phyloP scores from a whole-genome alignment of 208 protist genomes.

The Wallacemonas sp. region DNA sequence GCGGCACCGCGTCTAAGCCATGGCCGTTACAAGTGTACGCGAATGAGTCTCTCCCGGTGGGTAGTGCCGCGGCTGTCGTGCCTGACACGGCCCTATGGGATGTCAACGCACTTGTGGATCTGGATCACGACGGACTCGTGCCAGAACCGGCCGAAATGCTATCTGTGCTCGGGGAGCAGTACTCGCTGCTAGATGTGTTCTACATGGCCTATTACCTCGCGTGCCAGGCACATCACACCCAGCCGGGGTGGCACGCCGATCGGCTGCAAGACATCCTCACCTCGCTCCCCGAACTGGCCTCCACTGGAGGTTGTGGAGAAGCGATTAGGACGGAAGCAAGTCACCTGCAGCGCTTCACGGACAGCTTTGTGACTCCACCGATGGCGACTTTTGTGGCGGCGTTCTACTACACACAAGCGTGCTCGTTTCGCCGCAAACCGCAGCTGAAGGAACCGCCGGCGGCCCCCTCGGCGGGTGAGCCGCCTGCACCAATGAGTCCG shows the following conservation, averaged over 20 bases:
- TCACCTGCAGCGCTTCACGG: constrained; percentile 12
- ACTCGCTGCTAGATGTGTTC: constrained; percentile 9
- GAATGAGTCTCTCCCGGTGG: neutral
- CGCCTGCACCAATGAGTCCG: neutral
- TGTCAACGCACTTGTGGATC: constrained; percentile 23
- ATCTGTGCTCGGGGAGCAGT: constrained; percentile 7
- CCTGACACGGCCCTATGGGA: constrained; percentile 25
- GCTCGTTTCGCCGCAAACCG: neutral
- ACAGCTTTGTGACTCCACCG: constrained; percentile 24
- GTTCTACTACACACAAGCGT: constrained; percentile 21
- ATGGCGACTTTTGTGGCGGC: constrained; percentile 18
- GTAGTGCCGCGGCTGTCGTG: constrained; percentile 13
- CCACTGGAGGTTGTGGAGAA: neutral
- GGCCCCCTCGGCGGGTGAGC: no score
- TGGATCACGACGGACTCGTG: constrained; percentile 29
- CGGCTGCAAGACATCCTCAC: neutral
- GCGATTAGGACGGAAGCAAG: neutral
- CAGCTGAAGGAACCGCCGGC: no score
- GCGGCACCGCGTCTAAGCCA: neutral
- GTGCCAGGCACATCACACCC: neutral
- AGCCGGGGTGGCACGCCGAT: neutral
- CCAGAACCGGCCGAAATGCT: constrained; percentile 33
- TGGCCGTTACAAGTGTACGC: constrained; percentile 2
- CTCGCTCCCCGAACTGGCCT: neutral
- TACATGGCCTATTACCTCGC: constrained; percentile 15